Percentiles rank a stretch among this genome's conserved stretches.
Conservation (phyloP, 352 stramenopile genomes). For the Phytophthora cryptogea region DNA sequence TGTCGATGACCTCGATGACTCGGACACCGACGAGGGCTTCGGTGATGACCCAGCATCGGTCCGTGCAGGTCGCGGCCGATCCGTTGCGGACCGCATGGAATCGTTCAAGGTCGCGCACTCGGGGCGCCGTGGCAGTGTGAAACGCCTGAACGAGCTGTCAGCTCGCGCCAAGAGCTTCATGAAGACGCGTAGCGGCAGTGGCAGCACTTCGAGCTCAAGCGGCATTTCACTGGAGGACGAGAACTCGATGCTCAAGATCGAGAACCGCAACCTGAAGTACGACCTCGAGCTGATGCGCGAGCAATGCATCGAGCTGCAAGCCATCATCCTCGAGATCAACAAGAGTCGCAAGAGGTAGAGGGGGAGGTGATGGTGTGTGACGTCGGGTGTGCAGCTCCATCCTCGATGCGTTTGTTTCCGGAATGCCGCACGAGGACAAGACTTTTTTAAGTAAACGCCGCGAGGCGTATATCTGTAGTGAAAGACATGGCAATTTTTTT, state of each 20-base stretch:
- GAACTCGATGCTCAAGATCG: conserved; percentile 87
- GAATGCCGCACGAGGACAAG: conserved; percentile 15
- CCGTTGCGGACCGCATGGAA: conserved; percentile 67
- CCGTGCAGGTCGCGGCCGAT: conserved; percentile 43
- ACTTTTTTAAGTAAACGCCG: conserved; percentile 38
- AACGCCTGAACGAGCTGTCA: conserved; percentile 78
- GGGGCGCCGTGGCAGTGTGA: conserved; percentile 55
- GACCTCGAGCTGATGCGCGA: conserved; percentile 89
- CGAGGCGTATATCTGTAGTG: conserved; percentile 42
- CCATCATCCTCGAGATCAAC: conserved; percentile 91
- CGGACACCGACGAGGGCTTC: conserved; percentile 59
- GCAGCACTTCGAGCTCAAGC: conserved; percentile 68
- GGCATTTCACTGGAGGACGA: conserved; percentile 82
- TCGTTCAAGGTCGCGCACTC: conserved; percentile 54
- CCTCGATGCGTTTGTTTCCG: conserved; percentile 7
- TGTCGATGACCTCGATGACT: conserved; percentile 44
- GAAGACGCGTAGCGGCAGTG: conserved; percentile 61
- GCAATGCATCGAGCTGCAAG: conserved; percentile 87
- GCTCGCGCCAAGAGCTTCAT: conserved; percentile 74
- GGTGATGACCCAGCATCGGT: conserved; percentile 42
- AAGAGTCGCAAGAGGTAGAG: conserved; percentile 85
- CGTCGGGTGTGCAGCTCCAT: conserved; percentile 22
- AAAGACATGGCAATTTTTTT: conserved; percentile 26
- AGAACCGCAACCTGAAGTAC: conserved; percentile 90
- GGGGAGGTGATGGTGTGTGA: conserved; percentile 10